A percentile compares a stretch with the other conserved stretches of the same genome.
These are phyloP conservation scores for Pulveroboletus ravenelii DNA, from an alignment of 768 basidiomycete genomes.

Conservation along the genomic window DNA sequence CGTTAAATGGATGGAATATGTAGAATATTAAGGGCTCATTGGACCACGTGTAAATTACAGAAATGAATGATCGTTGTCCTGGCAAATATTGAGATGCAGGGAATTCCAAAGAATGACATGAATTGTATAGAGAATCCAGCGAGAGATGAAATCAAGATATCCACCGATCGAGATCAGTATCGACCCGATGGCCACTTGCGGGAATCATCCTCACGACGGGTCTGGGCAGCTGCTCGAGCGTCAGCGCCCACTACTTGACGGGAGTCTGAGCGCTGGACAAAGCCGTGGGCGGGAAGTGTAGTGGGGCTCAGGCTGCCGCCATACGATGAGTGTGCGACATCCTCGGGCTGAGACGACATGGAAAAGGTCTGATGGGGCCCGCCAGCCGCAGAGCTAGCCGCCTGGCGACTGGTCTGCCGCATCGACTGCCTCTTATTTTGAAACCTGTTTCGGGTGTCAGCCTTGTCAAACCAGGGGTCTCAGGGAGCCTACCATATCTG, in stretches of 20 bases:
- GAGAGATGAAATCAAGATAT: constrained; percentile 33
- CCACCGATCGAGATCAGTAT: constrained; percentile 39
- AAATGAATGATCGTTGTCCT: constrained; percentile 36
- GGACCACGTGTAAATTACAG: constrained; percentile 32
- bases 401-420: constrained; percentile 71
- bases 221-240: constrained; percentile 20
- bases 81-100: constrained; percentile 30
- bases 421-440: constrained; percentile 84
- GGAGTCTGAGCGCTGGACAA: constrained; percentile 39
- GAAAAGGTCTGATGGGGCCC: constrained; percentile 48
- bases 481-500: constrained; percentile 67
- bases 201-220: constrained; percentile 46
- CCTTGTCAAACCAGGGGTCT: constrained; percentile 10
- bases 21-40: constrained; percentile 33
- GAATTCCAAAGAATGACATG: constrained; percentile 33
- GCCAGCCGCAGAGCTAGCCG: constrained; percentile 40
- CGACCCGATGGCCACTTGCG: constrained; percentile 46
- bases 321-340: constrained; percentile 34
- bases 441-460: constrained; percentile 52
- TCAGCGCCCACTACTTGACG: constrained; percentile 33
- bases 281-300: constrained; percentile 31
- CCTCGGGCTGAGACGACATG: constrained; percentile 33
- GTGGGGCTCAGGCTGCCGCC: constrained; percentile 31
- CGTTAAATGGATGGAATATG: constrained; percentile 30
- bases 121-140: constrained; percentile 31